A percentile compares a stretch with the other conserved stretches of the same genome.
These are phyloP conservation scores for Cadophora luteo-olivacea DNA, from an alignment of 2,329 filamentous ascomycete genomes.

Conservation along the genomic window DNA sequence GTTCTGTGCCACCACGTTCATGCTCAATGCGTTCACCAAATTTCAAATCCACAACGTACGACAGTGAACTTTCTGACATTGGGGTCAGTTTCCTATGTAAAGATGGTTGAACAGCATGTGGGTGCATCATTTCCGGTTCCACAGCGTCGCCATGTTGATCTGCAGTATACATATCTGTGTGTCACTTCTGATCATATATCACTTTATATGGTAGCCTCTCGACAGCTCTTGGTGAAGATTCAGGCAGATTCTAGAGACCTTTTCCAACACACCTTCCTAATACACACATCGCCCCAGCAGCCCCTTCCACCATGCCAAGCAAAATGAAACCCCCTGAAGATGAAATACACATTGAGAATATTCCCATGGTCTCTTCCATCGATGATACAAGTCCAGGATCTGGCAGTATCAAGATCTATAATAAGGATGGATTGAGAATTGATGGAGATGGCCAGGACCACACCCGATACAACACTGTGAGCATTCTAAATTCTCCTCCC, in stretches of 20 bases:
- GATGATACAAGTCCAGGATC: constrained; percentile 1
- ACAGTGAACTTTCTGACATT: background rate
- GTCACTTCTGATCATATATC: background rate
- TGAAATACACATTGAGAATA: background rate
- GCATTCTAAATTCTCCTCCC: too few species aligned
- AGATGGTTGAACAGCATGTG: background rate
- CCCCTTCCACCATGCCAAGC: background rate
- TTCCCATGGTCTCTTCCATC: background rate
- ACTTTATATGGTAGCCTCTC: background rate
- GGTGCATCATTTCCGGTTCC: background rate
- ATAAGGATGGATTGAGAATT: constrained; percentile 52
- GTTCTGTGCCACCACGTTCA: background rate
- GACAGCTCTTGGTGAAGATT: background rate
- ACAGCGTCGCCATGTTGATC: background rate
- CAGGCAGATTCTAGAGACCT: background rate
- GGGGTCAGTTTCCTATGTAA: background rate
- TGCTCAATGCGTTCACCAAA: background rate
- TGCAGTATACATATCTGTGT: background rate
- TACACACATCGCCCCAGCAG: background rate
- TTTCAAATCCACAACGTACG: background rate
- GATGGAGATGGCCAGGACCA: constrained; percentile 54
- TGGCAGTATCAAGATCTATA: constrained; percentile 47
- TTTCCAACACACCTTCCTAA: background rate
- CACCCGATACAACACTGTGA: constrained; percentile 31
- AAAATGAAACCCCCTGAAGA: background rate